Base-by-base conservation (phyloP, 768 basidiomycete species). In the Coprinopsis sp. region DNA sequence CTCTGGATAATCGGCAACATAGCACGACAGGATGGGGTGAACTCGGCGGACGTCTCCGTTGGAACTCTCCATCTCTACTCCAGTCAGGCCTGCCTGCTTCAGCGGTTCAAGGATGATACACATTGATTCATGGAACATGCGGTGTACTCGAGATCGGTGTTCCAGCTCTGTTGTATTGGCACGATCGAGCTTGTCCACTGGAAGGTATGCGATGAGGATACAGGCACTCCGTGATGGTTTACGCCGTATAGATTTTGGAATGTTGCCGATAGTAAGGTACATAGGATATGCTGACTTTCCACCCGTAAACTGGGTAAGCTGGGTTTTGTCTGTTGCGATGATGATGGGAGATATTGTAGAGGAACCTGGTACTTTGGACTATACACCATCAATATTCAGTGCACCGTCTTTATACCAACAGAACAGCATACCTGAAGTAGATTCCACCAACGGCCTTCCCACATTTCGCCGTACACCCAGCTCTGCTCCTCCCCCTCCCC, bases 211-310 rank as follows among this genome's bases (percentile, higher is more conserved):
- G 2, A 76, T 36, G 0, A 74, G 58, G 1, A 73, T 51, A 14
- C 56, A 61, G 0, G 68, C 71, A 21, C 58, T 61, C 27, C 54
- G 41, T 0, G 64, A 64, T 0, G 68, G 64, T 47, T 69, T 56
- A 1, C 67, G 56, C 0, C 66, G 59, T 4, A 66, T 50, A 4
- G 54, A 45, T 44, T 68, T 69, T 0, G 58, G 51, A 8, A 72
- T 61, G 29, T 72, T 72, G 0, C 69, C 72, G 24, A 72, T 57
- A 0, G 70, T 68, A 0, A 73, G 49, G 51, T 76, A 76, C 0
- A 76, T 62, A 0, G 73, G 71, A 50, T 67, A 73, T 7, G 67
- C 67, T 30, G 52, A 45, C 51, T 72, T 68, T 44, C 67, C 61
- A 0, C 68, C 64, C 4, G 57, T 46, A 39, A 70, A 67, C 49